These are phyloP conservation scores for Huntiella abstrusa DNA, from an alignment of 2,329 filamentous ascomycete genomes.

Conservation along the genomic window DNA sequence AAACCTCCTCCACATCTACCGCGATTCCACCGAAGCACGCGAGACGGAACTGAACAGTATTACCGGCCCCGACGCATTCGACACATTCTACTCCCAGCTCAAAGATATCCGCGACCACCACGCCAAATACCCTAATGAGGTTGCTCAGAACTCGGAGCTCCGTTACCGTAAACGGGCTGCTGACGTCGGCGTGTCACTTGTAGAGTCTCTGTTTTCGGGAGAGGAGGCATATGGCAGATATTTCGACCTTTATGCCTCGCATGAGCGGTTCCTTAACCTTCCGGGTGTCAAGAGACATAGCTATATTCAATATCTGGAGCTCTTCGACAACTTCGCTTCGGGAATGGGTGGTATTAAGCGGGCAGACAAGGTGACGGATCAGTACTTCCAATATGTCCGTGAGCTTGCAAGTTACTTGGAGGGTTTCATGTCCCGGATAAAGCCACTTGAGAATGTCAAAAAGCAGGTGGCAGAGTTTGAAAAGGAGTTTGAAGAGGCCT, in stretches of 20 bases:
- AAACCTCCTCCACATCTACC: slow-evolving; percentile 66
- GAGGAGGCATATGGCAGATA: slow-evolving; percentile 89
- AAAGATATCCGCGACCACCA: slow-evolving; percentile 73
- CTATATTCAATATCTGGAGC: slow-evolving; percentile 83
- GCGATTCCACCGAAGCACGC: slow-evolving; percentile 53
- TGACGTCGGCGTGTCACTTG: slow-evolving; percentile 30
- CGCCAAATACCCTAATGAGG: slow-evolving; percentile 78
- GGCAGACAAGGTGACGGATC: slow-evolving; percentile 72
- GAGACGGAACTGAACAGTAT: slow-evolving; percentile 70
- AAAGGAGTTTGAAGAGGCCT: slow-evolving; percentile 64
- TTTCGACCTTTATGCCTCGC: slow-evolving; percentile 67
- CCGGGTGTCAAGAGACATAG: slow-evolving; percentile 67
- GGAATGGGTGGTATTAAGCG: slow-evolving; percentile 58
- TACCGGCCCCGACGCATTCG: slow-evolving; percentile 68
- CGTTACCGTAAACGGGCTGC: slow-evolving; percentile 64
- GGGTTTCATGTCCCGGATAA: slow-evolving; percentile 64
- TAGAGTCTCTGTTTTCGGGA: slow-evolving; percentile 86
- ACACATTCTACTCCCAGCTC: slow-evolving; percentile 78
- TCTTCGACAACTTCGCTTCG: slow-evolving; percentile 70
- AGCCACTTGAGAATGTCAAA: slow-evolving; percentile 71
- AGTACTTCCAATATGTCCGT: slow-evolving; percentile 79
- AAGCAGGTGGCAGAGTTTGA: slow-evolving; percentile 61
- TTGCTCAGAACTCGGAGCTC: slow-evolving; percentile 83
- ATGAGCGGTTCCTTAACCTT: slow-evolving; percentile 82
- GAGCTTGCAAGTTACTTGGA: slow-evolving; percentile 70